phyloP scores from a whole-genome alignment of 2,329 filamentous ascomycete species.

The Alternaria sp. region DNA sequence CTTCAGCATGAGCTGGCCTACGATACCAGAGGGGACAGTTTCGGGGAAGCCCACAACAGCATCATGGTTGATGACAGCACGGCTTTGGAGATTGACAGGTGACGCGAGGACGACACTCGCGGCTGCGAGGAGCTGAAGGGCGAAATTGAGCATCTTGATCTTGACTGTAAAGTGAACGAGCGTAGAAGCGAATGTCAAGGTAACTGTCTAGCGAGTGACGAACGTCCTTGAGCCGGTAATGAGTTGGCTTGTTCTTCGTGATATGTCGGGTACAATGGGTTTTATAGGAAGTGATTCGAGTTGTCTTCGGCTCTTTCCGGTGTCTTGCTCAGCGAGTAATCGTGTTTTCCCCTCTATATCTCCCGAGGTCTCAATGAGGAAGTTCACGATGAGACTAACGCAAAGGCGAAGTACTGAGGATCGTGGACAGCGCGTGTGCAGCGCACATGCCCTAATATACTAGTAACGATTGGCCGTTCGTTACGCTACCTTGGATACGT shows the following conservation, averaged over 20 bases:
- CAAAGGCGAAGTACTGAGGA: background rate
- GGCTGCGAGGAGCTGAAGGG: conserved; percentile 34
- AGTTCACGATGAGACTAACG: conserved; percentile 9
- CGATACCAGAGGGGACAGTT: conserved; percentile 59
- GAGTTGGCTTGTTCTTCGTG: background rate
- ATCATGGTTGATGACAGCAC: conserved; percentile 56
- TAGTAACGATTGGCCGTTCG: conserved; percentile 12
- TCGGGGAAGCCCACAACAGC: conserved; percentile 63
- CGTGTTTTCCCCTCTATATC: background rate
- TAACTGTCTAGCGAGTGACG: background rate
- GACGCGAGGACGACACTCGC: conserved; percentile 31
- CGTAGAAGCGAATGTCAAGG: background rate
- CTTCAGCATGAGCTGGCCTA: conserved; percentile 61
- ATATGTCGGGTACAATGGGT: background rate
- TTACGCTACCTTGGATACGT: background rate
- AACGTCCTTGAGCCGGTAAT: background rate
- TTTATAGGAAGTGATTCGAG: conserved; percentile 6
- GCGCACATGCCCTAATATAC: conserved; percentile 15
- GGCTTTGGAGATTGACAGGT: conserved; percentile 42
- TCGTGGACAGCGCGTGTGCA: background rate
- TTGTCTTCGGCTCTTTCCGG: background rate
- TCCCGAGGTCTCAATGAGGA: conserved; percentile 2
- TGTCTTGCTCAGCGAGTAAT: background rate
- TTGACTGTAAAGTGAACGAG: background rate
- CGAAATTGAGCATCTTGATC: conserved; percentile 35